Evolutionary conservation across 495 filamentous ascomycete genomes (phyloP).

Genomic region (Tetracladium marchalianum): DNA sequence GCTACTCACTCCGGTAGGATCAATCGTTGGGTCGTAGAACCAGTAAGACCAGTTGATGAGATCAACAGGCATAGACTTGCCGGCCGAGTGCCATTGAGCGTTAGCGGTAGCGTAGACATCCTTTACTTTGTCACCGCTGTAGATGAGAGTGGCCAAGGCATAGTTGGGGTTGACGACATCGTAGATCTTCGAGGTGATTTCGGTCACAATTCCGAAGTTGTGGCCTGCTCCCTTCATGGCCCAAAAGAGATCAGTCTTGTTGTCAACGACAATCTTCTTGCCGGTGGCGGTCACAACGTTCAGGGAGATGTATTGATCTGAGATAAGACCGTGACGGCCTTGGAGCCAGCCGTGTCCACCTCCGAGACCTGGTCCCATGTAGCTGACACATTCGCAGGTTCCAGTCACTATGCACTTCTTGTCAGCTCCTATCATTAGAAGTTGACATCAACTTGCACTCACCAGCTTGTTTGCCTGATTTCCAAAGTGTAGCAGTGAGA

Average conservation of each 20-base stretch:
- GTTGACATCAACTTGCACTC: background rate
- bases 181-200: conserved; percentile 36
- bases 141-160: conserved; percentile 35
- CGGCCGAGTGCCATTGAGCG: conserved; percentile 24
- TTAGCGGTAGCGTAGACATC: conserved; percentile 37
- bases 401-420: conserved; percentile 36
- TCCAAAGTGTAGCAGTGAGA: conserved; percentile 27
- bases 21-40: conserved; percentile 30
- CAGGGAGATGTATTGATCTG: conserved; percentile 44
- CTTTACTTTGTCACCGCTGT: conserved; percentile 37
- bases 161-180: conserved; percentile 28
- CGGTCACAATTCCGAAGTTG: conserved; percentile 53
- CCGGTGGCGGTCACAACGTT: conserved; percentile 51
- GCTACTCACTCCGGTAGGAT: conserved; percentile 27
- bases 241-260: conserved; percentile 43
- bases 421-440: background rate
- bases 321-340: conserved; percentile 49
- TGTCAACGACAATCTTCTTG: conserved; percentile 25
- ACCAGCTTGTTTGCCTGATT: conserved; percentile 28
- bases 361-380: conserved; percentile 46
- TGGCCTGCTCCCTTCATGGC: conserved; percentile 49
- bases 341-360: conserved; percentile 53
- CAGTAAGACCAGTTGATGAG: conserved; percentile 44
- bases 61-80: conserved; percentile 29
- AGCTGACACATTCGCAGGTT: conserved; percentile 44